Percentiles rank a stretch among this genome's conserved stretches.
phyloP scores from a whole-genome alignment of 192 early-diverging fungal species.

The Mortierella claussenii region DNA sequence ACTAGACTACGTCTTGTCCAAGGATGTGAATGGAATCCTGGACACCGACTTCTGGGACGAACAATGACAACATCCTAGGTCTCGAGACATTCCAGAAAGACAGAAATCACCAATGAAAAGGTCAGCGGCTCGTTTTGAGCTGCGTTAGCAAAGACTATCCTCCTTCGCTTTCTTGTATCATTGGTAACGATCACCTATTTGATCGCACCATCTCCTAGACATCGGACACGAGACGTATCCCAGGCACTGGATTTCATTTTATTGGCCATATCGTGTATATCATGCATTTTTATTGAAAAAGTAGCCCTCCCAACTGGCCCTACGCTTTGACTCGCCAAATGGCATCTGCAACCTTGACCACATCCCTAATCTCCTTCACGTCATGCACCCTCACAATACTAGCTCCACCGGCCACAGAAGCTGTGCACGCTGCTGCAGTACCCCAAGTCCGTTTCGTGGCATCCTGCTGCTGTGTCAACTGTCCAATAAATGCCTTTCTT shows the following conservation, averaged over 20 bases:
- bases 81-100: too few relatives aligned
- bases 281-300: background rate
- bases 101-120: too few relatives aligned
- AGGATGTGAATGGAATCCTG: too few relatives aligned
- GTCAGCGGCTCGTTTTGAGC: too few relatives aligned
- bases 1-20: too few relatives aligned
- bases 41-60: too few relatives aligned
- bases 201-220: background rate
- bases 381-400: constrained; percentile 94
- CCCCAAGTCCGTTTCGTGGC: constrained; percentile 84
- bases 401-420: constrained; percentile 83
- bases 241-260: too few relatives aligned
- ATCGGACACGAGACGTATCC: background rate
- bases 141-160: too few relatives aligned
- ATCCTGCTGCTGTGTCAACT: constrained; percentile 68
- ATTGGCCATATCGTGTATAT: background rate
- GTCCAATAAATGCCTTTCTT: constrained; percentile 93
- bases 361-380: constrained; percentile 93
- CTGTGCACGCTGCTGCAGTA: constrained; percentile 89
- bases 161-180: background rate
- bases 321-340: constrained; percentile 40
- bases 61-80: too few relatives aligned
- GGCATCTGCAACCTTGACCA: constrained; percentile 83
- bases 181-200: background rate
- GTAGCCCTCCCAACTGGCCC: background rate